These are phyloP conservation scores for Dalbergia oliveri DNA, from an alignment of 306 rosid species.

Conservation along the genomic window DNA sequence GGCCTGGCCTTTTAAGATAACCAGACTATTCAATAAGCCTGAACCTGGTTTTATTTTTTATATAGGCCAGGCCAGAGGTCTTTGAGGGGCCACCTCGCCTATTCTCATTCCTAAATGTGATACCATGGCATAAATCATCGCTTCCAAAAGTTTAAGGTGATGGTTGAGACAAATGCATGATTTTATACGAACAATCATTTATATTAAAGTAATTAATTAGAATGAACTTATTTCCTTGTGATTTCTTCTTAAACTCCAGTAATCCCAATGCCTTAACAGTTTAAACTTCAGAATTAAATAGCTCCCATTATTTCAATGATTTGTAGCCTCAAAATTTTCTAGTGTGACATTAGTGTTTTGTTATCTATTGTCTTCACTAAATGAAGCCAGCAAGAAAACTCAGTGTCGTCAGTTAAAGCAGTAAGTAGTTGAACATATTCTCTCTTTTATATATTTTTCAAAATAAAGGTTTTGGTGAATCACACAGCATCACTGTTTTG, in stretches of 20 bases:
- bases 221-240: not conserved
- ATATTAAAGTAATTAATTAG: not conserved
- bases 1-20: no score
- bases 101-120: no score
- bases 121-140: no score
- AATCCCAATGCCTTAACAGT: not conserved
- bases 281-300: not conserved
- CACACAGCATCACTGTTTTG: not conserved
- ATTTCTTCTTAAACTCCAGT: not conserved
- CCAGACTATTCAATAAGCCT: no score
- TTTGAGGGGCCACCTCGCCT: no score
- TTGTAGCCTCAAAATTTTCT: not conserved
- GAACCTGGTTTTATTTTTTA: no score
- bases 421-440: not conserved
- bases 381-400: not conserved
- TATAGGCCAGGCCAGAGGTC: no score
- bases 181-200: not conserved
- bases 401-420: not conserved
- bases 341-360: not conserved
- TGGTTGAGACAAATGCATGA: no score
- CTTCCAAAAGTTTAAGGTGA: no score
- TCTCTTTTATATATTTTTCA: not conserved
- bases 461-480: not conserved
- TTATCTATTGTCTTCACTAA: not conserved
- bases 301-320: not conserved